Evolutionary conservation across 371 early-diverging fungal species (phyloP).

Genomic region (Amoeboaphelidium protococcarum): DNA sequence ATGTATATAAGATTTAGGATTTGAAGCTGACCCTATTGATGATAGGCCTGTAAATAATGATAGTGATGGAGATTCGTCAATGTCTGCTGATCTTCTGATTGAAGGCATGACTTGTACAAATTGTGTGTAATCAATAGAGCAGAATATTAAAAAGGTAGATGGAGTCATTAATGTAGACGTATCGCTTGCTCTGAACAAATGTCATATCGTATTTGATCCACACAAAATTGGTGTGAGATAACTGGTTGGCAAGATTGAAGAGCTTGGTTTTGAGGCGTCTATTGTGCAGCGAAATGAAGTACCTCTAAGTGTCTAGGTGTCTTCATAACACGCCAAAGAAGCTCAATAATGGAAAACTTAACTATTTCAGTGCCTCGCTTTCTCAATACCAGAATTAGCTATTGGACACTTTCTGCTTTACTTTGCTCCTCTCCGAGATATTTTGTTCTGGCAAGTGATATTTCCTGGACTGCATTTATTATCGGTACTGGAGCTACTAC

Average conservation of each 20-base stretch:
- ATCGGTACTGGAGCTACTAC: conserved; percentile 25
- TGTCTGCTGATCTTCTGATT: conserved; percentile 29
- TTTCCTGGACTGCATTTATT: conserved; percentile 33
- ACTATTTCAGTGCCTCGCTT: conserved; percentile 28
- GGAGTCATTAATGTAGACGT: conserved; percentile 41
- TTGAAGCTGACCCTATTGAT: conserved; percentile 19
- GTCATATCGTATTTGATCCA: conserved; percentile 33
- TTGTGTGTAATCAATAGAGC: conserved; percentile 48
- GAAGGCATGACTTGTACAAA: conserved; percentile 73
- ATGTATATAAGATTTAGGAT: conserved; percentile 47
- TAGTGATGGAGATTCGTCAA: no score
- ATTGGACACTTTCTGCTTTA: background rate
- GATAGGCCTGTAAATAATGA: background rate
- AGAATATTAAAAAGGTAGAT: conserved; percentile 18
- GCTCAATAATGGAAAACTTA: conserved; percentile 45
- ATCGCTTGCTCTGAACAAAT: conserved; percentile 38
- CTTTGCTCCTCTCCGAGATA: conserved; percentile 56
- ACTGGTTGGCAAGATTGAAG: conserved; percentile 46
- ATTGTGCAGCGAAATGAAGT: conserved; percentile 5
- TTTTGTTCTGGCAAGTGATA: conserved; percentile 25
- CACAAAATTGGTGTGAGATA: conserved; percentile 35
- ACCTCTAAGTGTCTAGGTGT: conserved; percentile 40
- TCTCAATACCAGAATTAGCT: conserved; percentile 35
- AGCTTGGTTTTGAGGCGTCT: conserved; percentile 55
- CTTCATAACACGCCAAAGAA: conserved; percentile 62